phyloP scores from a whole-genome alignment of 75 land plant genomes.

The Pinus tabuliformis region DNA sequence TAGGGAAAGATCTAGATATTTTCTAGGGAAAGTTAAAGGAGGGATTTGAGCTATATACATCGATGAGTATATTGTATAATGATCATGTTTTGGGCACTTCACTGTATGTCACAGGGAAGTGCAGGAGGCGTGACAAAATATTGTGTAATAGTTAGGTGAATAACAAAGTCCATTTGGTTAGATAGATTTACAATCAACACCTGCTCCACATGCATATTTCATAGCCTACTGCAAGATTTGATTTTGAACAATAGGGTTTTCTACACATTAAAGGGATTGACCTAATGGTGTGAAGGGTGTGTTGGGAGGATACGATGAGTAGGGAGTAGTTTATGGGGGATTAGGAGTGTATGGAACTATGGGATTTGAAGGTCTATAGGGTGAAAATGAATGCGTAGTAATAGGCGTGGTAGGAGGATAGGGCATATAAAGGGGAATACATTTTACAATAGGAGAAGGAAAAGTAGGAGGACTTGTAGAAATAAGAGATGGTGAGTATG shows the following conservation, averaged over 20 bases:
- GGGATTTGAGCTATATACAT: too few species aligned
- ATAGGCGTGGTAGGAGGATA: conserved; percentile 5
- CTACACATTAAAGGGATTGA: conserved; percentile 67
- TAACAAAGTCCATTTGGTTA: conserved; percentile 45
- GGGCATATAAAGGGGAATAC: conserved; percentile 2
- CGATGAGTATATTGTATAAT: too few species aligned
- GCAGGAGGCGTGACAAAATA: too few species aligned
- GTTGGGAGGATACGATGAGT: too few species aligned
- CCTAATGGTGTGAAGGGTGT: too few species aligned
- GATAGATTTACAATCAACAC: conserved; percentile 52
- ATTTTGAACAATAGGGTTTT: conserved; percentile 68
- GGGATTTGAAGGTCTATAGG: conserved; percentile 2
- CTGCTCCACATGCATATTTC: conserved; percentile 66
- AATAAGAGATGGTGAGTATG: not conserved
- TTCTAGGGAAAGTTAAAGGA: too few species aligned
- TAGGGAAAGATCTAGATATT: too few species aligned
- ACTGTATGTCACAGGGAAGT: too few species aligned
- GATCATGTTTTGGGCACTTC: too few species aligned
- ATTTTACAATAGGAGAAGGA: conserved; percentile 4
- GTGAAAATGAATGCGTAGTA: not conserved
- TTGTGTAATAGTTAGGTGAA: conserved; percentile 51
- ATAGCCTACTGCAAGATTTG: conserved; percentile 66
- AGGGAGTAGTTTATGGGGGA: conserved; percentile 3
- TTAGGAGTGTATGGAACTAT: not conserved
- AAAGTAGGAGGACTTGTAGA: not conserved